Evolutionary conservation across 768 basidiomycete genomes (phyloP).

Genomic region (Leucosporidium creatinivorum): DNA sequence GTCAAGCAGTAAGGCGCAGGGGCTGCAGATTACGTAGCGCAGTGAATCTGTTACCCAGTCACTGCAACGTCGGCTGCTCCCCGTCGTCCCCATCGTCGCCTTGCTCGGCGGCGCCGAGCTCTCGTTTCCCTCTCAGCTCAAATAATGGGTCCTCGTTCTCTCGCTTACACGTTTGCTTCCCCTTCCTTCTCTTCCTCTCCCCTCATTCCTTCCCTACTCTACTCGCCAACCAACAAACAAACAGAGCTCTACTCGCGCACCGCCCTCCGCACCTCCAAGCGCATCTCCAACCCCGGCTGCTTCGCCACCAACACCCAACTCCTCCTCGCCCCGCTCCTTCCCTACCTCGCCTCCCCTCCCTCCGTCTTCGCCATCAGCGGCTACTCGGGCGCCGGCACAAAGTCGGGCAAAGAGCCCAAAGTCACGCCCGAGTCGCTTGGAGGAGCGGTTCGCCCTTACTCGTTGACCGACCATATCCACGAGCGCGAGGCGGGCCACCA

Average conservation of each 20-base stretch:
- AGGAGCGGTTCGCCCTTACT: conserved; percentile 72
- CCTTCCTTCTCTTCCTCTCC: conserved; percentile 36
- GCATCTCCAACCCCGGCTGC: conserved; percentile 96
- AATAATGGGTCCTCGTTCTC: conserved; percentile 20
- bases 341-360: conserved; percentile 56
- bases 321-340: conserved; percentile 78
- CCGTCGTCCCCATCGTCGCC: neutral
- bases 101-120: neutral
- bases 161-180: neutral
- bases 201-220: too few relatives aligned
- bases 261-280: conserved; percentile 59
- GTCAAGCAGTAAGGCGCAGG: too few relatives aligned
- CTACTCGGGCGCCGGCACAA: conserved; percentile 90
- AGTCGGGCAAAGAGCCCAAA: conserved; percentile 72
- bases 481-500: conserved; percentile 89
- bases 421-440: conserved; percentile 65
- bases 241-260: conserved; percentile 80
- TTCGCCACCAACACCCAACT: conserved; percentile 91
- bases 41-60: too few relatives aligned
- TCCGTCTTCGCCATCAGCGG: conserved; percentile 90
- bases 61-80: too few relatives aligned
- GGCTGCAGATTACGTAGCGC: too few relatives aligned
- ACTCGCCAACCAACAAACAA: conserved; percentile 20
- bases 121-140: conserved; percentile 29
- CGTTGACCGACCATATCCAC: conserved; percentile 95